A percentile compares a stretch with the other conserved stretches of the same genome.
Conservation (phyloP, 139 green algal species). For the Choricystis sp. region DNA sequence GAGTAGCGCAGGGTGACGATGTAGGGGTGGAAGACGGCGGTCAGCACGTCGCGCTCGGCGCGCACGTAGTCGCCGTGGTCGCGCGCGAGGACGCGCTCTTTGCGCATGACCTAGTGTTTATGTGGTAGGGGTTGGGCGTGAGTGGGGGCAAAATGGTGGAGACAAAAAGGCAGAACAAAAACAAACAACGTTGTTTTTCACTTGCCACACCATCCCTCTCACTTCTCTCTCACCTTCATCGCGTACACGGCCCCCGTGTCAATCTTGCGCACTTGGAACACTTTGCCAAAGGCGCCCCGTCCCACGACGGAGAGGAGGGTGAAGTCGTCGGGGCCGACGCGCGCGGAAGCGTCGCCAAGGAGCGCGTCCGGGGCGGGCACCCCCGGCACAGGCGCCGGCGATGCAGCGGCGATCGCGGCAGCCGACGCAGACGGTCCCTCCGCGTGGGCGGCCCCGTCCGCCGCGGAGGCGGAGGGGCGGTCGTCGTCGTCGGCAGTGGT, state of each 20-base stretch:
- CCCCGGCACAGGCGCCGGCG: too few relatives aligned
- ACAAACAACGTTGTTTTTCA: neutral
- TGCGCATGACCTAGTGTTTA: constrained; percentile 38
- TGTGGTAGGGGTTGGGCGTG: neutral
- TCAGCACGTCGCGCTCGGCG: constrained; percentile 83
- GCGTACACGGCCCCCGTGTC: constrained; percentile 53
- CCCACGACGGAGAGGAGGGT: constrained; percentile 84
- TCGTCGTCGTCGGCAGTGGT: too few relatives aligned
- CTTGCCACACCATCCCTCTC: neutral
- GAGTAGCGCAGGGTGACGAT: constrained; percentile 86
- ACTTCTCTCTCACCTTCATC: constrained; percentile 82
- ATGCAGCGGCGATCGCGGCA: too few relatives aligned
- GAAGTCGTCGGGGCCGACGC: constrained; percentile 70
- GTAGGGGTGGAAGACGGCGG: constrained; percentile 81
- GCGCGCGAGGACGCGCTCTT: constrained; percentile 71
- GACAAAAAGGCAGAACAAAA: neutral
- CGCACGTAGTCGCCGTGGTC: constrained; percentile 83
- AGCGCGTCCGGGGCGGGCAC: too few relatives aligned
- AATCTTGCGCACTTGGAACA: constrained; percentile 60
- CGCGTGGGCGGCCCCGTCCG: too few relatives aligned
- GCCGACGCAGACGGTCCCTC: too few relatives aligned
- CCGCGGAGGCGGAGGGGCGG: too few relatives aligned
- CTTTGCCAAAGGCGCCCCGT: constrained; percentile 93
- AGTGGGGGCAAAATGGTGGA: neutral
- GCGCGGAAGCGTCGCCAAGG: neutral